Base-by-base conservation (phyloP, 768 basidiomycete genomes). In the Mrakia gelida region DNA sequence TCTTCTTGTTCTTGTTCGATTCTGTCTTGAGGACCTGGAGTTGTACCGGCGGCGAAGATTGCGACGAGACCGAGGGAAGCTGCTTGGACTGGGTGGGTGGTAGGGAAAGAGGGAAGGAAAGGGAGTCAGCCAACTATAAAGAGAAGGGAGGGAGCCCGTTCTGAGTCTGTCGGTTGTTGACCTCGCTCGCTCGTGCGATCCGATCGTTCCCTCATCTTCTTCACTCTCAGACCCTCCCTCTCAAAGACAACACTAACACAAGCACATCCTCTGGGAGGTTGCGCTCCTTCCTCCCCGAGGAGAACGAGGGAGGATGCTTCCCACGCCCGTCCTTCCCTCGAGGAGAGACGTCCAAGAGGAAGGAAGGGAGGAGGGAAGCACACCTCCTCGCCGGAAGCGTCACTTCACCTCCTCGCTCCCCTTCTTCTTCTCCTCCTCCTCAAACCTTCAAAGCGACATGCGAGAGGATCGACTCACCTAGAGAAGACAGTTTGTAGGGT, bases 401-500 rank as follows among this genome's bases (percentile, higher is more conserved):
- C 16, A 5, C 59, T 28, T 63, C 11, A 28, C 62, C 62, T n/a
- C 59, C 59, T n/a, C 16, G 5, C 23, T 28, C 59, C 21, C 28
- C 62, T n/a, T 30, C 62, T 34, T 63, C n/a, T 23, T 10, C 6
- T 11, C n/a, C 23, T 13, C 9, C 34, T 34, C 28, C 63, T n/a
- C 63, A 38, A 28, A 13, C 45, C 45, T 0, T 13, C 26, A 65
- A 28, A 65, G 34, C 59, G 30, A 8, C 30, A 38, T 38, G 18
- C 15, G 18, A 52, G 49, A 52, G 2, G 45, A 30, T 38, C 38
- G 4, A 67, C 65, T 67, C 32, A 67, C 65, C 65, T 67, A 67
- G 65, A 6, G 65, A 67, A 67, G 65, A 67, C 65, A 67, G 65
- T 67, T 67, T 67, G 65, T 67, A 30, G 7, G 38, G 21, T 34